phyloP scores from a whole-genome alignment of 805 yeast species.

The Hanseniaspora occidentalis region DNA sequence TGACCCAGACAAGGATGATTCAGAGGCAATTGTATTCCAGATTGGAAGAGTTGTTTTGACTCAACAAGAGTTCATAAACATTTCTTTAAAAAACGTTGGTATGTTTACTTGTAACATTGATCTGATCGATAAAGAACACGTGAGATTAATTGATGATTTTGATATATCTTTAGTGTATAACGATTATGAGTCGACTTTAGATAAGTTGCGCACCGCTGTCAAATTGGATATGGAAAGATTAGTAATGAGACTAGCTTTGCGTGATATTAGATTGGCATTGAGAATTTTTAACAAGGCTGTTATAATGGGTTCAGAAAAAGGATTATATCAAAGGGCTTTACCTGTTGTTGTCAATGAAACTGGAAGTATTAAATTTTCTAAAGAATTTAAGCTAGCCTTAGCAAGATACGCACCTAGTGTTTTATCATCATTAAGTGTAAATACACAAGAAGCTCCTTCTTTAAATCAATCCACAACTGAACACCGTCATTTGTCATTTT shows the following conservation, averaged over 20 bases:
- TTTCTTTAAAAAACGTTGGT: slow-evolving; percentile 70
- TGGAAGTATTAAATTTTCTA: slow-evolving; percentile 31
- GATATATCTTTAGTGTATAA: slow-evolving; percentile 67
- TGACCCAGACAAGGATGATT: slow-evolving; percentile 50
- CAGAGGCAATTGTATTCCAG: slow-evolving; percentile 86
- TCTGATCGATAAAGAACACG: slow-evolving; percentile 41
- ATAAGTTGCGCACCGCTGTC: slow-evolving; percentile 47
- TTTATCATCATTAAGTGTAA: slow-evolving; percentile 16
- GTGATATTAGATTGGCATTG: slow-evolving; percentile 77
- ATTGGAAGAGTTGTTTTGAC: slow-evolving; percentile 66
- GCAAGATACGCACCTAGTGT: slow-evolving; percentile 61
- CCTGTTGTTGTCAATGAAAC: slow-evolving; percentile 5
- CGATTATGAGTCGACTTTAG: slow-evolving; percentile 47
- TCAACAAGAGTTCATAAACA: slow-evolving; percentile 50
- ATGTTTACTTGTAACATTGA: slow-evolving; percentile 77
- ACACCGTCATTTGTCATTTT: slow-evolving; percentile 33
- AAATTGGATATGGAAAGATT: slow-evolving; percentile 70
- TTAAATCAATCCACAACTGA: slow-evolving; percentile 7
- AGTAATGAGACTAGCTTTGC: slow-evolving; percentile 64
- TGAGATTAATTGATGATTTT: slow-evolving; percentile 81
- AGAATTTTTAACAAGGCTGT: slow-evolving; percentile 63
- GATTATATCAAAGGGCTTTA: slow-evolving; percentile 10
- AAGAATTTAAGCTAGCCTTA: slow-evolving; percentile 48
- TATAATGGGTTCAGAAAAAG: slow-evolving; percentile 27
- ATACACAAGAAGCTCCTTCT: slow-evolving; percentile 24